Evolutionary conservation across 2,329 filamentous ascomycete genomes (phyloP), one percentile per base, ranked within the genome.

Genomic region (Monilinia fructigena): DNA sequence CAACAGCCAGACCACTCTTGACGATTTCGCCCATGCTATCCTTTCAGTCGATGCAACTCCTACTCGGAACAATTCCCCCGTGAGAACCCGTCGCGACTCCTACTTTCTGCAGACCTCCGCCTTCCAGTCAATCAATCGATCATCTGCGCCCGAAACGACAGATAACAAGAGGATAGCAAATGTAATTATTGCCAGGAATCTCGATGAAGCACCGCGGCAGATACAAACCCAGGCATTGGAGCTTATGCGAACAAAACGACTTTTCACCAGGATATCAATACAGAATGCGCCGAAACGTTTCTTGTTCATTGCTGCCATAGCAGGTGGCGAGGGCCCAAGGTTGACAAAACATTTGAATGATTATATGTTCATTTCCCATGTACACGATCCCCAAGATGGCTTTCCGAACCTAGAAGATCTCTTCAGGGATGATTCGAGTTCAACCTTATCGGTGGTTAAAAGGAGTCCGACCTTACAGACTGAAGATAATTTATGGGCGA

Each of bases 291-390:
- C 93, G 0, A 89, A 87, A 74, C 84, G 86, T 38, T 96, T 97
- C 75, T 80, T 97, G 35, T 88, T 97, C 70, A 80, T 97, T 40
- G 89, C 91, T 1, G 80, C 96, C n/a, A 79, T 93, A 1, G 80
- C 78, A 26, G 82, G 78, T 52, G 81, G 81, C 2, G 81, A 83
- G 48, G 74, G 79, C 54, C 80, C 82, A 4, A 80, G 79, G 60
- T 80, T 89, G 60, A 83, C 81, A 28, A 78, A 77, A 42, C 83
- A 92, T 71, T 75, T 89, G 77, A 96, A 93, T 73, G 92, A 98
- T 67, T 86, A 91, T 70, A 89, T 98, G 71, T 92, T 93, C 75
- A 88, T 98, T 67, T 94, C 91, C 0, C 93, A 98, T 77, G 91
- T 88, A 79, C 93, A 98, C 74, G 84, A 89, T 66, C 82, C 85